Evolutionary conservation across 2,329 filamentous ascomycete species (phyloP), one percentile per base, ranked within the genome.

Genomic region (Penicillium sp.): DNA sequence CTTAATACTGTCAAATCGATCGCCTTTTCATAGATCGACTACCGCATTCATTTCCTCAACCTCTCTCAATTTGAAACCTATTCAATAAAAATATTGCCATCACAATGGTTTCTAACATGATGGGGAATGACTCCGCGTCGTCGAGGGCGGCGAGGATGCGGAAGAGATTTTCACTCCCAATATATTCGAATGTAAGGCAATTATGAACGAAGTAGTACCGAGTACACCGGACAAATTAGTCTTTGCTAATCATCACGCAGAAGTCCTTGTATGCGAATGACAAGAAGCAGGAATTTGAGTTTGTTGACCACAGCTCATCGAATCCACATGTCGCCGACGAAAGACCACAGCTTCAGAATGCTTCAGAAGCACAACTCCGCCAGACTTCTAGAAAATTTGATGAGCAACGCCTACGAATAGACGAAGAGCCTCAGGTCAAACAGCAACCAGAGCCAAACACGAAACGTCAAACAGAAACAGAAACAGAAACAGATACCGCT

Each of bases 171-270:
- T 52, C 50, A n/a, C 50, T 52, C 1, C 50, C 50, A 2, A 23
- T 42, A 33, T 52, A 52, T 52, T 18, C 50, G 45, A 52, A 46
- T 24, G 50, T 52, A 52, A 33, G 26, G 5, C 26, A 6, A n/a
- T 21, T 12, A 16, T 16, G 23, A 18, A 18, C n/a, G 35, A 40
- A 2, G 18, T 6, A n/a, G n/a, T n/a, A n/a, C n/a, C n/a, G n/a
- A n/a, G 14, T 40, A 18, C 18, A 16, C 16, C 12, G 4, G 3
- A 12, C 33, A 3, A n/a, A 38, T 38, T 14, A 38, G 33, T 38
- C 33, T 12, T 6, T 38, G 16, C 35, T 40, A 40, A 40, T 40
- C 18, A 40, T 3, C 2, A 23, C 43, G 21, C 23, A 52, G 50
- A 52, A 52, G 43, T 16, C 40, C 18, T 11, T 46, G 20, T n/a